Conservation (phyloP, 148 eudicot species). For the Camellia japonica region DNA sequence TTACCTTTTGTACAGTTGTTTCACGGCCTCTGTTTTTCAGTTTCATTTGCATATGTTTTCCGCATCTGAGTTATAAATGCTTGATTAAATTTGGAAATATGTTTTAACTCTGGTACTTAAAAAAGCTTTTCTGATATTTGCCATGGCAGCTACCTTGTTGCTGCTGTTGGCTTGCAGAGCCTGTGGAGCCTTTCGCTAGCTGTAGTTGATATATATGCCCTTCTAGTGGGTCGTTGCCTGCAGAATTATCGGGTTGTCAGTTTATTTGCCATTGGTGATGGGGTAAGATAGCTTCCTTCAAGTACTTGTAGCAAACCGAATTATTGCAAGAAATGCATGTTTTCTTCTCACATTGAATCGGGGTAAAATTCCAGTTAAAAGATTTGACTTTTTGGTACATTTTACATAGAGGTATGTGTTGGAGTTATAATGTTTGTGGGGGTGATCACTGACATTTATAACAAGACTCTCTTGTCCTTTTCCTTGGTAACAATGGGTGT, state of each 20-base stretch:
- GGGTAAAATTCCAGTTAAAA: background rate
- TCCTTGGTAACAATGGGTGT: background rate
- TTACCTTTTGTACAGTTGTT: background rate
- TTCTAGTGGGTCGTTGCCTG: slow-evolving; percentile 67
- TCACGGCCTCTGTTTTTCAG: background rate
- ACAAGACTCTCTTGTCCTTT: background rate
- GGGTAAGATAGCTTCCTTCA: slow-evolving; percentile 45
- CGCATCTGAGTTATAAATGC: background rate
- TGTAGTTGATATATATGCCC: slow-evolving; percentile 60
- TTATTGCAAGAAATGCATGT: background rate
- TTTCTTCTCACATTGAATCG: background rate
- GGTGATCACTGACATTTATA: background rate
- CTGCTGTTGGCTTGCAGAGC: slow-evolving; percentile 79
- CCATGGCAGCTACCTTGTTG: slow-evolving; percentile 70
- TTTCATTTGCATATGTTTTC: background rate
- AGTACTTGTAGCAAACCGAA: background rate
- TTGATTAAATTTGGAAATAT: background rate
- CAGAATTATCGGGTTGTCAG: slow-evolving; percentile 51
- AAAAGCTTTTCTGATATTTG: background rate
- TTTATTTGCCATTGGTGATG: slow-evolving; percentile 79
- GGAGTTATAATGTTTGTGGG: background rate
- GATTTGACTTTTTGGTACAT: background rate
- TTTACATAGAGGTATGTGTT: background rate
- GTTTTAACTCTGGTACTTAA: background rate
- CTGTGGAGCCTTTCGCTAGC: slow-evolving; percentile 75